Base-by-base conservation (phyloP, 2,329 filamentous ascomycete genomes). In the Ophiobolus disseminans region DNA sequence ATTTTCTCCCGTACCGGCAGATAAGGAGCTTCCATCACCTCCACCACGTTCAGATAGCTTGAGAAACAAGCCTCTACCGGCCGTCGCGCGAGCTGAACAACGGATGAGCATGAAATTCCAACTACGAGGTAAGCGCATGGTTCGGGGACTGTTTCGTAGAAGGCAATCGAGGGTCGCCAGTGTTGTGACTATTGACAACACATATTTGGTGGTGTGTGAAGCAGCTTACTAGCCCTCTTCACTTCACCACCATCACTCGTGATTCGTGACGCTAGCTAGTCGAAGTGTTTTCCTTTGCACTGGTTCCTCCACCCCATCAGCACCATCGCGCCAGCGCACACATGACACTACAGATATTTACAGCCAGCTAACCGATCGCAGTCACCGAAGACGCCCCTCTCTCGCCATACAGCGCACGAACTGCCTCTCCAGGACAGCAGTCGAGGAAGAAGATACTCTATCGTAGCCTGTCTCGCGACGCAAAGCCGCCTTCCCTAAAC, bases 401-500 rank as follows among this genome's bases (percentile, higher is more conserved):
- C 10, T 55, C 50, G 13, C 57, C 55, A 21, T 14, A 41, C 28
- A 48, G 40, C 34, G 55, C 57, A n/a, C 49, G 46, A 6, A 60
- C 50, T 44, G 49, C 60, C 41, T 61, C 64, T 8, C 16, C 57
- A 50, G 53, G 57, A 14, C 57, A 53, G 25, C 61, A 57, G 14
- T 60, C 60, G 25, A 61, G 57, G 23, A 53, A 42, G 17, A 55
- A 57, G 34, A 72, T 74, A 16, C 52, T 60, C 28, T 72, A 61
- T 26, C 63, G 65, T 39, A 66, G 66, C 26, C 53, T 73, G 16
- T 69, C 67, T 17, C 70, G 72, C 20, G 63, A 58, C 38, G 64
- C 61, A 8, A 73, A 70, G 37, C 72, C 72, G 5, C 59, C 66
- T n/a, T 65, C 65, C 7, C 62, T 74, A 6, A 71, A 58, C 21